Evolutionary conservation across 345 rosid genomes (phyloP), one percentile per base, ranked within the genome.

Genomic region (Iberis pinnata): DNA sequence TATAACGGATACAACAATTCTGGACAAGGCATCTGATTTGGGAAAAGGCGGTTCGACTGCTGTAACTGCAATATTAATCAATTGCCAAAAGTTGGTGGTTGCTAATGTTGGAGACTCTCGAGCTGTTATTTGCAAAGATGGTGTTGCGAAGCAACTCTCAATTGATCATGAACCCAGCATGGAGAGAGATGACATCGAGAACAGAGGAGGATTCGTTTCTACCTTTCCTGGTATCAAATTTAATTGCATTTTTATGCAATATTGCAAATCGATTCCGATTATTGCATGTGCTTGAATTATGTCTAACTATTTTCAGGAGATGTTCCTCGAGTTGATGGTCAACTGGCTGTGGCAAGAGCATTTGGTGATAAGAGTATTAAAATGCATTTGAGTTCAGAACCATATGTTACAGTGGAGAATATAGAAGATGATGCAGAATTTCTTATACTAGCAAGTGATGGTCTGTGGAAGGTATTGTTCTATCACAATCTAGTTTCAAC

Each of bases 11-110:
- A 56, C 65, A 8, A 53, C 43, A 6, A 88, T 92, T 70, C 58
- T 88, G 41, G 90, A 88, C 22, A 73, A 79, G 60, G 82, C 88
- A 16, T 62, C 64, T 49, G 84, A 85, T 58, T 67, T 88, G 52
- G 95, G 98, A 33, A 78, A 43, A 69, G 98, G 98, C 1, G 96
- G 98, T 40, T 92, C 98, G 1, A 92, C 98, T 45, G 96, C 96
- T 22, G 95, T 92, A 16, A 92, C 98, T 11, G 90, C 83, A 6
- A 88, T 92, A 44, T 58, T 92, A 13, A 83, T 88, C 60, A 80
- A 83, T 45, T 72, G 95, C 44, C 73, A 73, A 27, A 85, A 68
- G 74, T 68, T 92, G 61, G 81, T 92, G 18, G 83, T 85, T 60
- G 98, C 96, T 15, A 92, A 92, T 68, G 75, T 92, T 32, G 98